A percentile compares a stretch with the other conserved stretches of the same genome.
Evolutionary conservation across 495 filamentous ascomycete species (phyloP).

Genomic region (Parathielavia appendiculata): DNA sequence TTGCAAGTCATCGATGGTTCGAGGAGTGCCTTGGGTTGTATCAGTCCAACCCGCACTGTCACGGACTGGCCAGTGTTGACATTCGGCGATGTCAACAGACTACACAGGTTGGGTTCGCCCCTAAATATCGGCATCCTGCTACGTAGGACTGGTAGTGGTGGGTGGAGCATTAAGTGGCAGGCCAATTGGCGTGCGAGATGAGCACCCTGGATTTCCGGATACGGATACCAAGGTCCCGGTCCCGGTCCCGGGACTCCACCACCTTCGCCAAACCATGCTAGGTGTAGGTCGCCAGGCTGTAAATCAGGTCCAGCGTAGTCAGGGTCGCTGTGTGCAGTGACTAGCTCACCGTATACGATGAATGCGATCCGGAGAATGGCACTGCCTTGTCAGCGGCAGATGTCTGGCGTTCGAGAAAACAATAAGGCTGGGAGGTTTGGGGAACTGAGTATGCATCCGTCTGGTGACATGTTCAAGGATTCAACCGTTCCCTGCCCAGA

Average conservation of each 20-base stretch:
- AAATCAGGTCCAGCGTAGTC: background rate
- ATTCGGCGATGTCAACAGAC: background rate
- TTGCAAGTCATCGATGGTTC: background rate
- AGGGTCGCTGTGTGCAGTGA: background rate
- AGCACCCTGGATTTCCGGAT: constrained; percentile 23
- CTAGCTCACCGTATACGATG: too few species aligned
- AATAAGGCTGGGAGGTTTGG: too few species aligned
- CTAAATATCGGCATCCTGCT: background rate
- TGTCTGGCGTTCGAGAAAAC: background rate
- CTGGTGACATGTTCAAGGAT: too few species aligned
- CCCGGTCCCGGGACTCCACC: background rate
- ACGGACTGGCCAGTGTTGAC: background rate
- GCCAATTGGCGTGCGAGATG: constrained; percentile 24
- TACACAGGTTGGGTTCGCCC: background rate
- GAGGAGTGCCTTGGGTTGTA: background rate
- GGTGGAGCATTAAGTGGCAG: constrained; percentile 2
- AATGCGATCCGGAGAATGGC: background rate
- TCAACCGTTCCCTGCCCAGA: too few species aligned
- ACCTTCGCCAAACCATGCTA: background rate
- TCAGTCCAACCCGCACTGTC: background rate
- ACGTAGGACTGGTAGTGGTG: background rate
- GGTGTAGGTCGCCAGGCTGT: background rate
- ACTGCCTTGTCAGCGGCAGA: background rate
- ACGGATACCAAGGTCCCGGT: constrained; percentile 11
- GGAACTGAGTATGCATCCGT: too few species aligned